These are phyloP conservation scores for Abrus precatorius DNA, from an alignment of 306 rosid genomes.

Conservation along the genomic window DNA sequence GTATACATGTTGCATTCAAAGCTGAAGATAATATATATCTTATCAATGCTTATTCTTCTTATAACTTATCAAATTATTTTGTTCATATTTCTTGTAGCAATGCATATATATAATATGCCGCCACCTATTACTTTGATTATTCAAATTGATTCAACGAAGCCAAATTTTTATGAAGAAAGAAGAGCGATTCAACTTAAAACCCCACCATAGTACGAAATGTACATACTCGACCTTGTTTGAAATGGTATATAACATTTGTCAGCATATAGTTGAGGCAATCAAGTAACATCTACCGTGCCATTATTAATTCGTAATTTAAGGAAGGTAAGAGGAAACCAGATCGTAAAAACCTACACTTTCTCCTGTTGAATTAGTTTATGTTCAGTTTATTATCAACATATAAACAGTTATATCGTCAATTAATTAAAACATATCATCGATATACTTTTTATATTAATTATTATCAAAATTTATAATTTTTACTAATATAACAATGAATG, in stretches of 20 bases:
- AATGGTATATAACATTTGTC: background rate
- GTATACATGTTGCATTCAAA: background rate
- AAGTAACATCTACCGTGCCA: background rate
- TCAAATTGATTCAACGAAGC: constrained; percentile 16
- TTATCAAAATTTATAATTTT: no score
- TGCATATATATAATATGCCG: background rate
- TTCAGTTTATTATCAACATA: no score
- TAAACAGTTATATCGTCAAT: no score
- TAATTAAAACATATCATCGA: no score
- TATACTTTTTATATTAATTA: no score
- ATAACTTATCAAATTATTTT: background rate
- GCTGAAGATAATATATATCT: background rate
- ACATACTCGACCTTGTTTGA: constrained; percentile 11
- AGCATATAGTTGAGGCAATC: background rate
- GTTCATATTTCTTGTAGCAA: background rate
- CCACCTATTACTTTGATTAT: constrained; percentile 36
- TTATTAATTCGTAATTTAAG: background rate
- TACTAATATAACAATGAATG: no score
- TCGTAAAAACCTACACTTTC: background rate
- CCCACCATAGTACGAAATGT: background rate
- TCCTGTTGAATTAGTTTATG: background rate
- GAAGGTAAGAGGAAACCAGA: constrained; percentile 10
- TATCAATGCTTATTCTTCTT: background rate
- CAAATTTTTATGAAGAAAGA: background rate
- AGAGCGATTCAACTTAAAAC: constrained; percentile 43